A percentile compares a stretch with the other conserved stretches of the same genome.
Evolutionary conservation across 306 rosid species (phyloP).

Genomic region (Astragalus membranaceus): DNA sequence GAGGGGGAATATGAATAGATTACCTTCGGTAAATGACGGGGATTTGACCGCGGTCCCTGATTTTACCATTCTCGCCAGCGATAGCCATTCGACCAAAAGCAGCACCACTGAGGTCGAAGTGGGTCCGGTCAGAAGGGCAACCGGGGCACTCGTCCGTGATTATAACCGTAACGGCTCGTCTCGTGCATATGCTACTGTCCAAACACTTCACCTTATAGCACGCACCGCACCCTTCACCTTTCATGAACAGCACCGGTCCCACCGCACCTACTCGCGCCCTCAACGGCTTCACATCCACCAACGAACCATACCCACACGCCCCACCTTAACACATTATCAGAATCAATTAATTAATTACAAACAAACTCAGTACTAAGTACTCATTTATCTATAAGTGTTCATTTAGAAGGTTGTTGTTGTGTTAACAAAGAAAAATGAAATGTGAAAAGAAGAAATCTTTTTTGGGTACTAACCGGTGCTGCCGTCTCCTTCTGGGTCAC

Average conservation of each 20-base stretch:
- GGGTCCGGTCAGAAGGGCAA: constrained; percentile 54
- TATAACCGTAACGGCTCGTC: constrained; percentile 79
- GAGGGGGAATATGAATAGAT: no score
- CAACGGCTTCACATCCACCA: constrained; percentile 86
- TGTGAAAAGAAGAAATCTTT: not conserved
- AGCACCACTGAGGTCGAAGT: constrained; percentile 89
- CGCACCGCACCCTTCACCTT: constrained; percentile 86
- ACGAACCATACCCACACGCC: constrained; percentile 84
- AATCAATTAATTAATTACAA: not conserved
- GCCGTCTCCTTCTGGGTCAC: constrained; percentile 90
- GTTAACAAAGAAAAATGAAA: no score
- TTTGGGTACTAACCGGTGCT: constrained; percentile 52
- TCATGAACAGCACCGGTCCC: constrained; percentile 68
- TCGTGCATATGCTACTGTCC: constrained; percentile 61
- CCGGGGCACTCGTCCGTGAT: constrained; percentile 94
- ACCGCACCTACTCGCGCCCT: constrained; percentile 87
- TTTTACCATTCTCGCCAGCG: constrained; percentile 51
- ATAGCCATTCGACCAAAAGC: constrained; percentile 91
- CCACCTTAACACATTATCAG: constrained; percentile 52
- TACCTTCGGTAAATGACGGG: constrained; percentile 76
- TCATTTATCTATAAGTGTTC: no score
- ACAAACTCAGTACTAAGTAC: no score
- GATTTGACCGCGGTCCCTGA: constrained; percentile 74
- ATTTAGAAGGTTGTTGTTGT: no score
- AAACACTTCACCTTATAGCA: constrained; percentile 84